Evolutionary conservation across 345 rosid species (phyloP), one percentile per base, ranked within the genome.

Genomic region (Citrus sp.): DNA sequence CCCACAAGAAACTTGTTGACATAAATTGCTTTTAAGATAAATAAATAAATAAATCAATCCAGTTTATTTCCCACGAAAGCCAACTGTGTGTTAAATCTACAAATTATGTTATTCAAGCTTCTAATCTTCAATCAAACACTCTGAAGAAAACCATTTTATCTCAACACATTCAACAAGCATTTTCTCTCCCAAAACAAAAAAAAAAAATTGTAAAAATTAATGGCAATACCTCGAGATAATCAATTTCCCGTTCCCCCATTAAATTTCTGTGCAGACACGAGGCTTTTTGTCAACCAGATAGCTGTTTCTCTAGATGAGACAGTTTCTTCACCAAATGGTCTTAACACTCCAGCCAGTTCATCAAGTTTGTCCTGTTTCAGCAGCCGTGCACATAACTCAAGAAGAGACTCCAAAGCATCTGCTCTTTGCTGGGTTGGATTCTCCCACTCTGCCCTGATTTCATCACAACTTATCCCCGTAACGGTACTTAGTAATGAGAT

Each of bases 231-330:
- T 68, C 72, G 16, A 7, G 38, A 62, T 68, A 71, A 77, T 87
- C 80, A 90, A 79, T 84, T 85, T 76, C 86, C 91, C 60, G 84
- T 85, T 76, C 86, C 91, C 64, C 82, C 90, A 63, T 87, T 85
- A 70, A 89, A 77, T 70, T 96, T 96, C 18, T 92, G 92, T n/a
- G 88, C 87, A 77, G 98, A 86, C 88, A 96, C 81, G 72, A 96
- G 97, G 85, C 92, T 90, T 84, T 90, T 94, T 25, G 98, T 93
- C 77, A 96, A 87, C 98, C 95, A 96, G 73, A 96, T 96, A 30
- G 99, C 99, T 25, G 99, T 96, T 83, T 96, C 99, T 77, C 98
- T 92, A 0, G 99, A 95, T 5, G 99, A 96, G 7, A 93, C 97
- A 13, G 83, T 82, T 78, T 96, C 99, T 80, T 92, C 97, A 4